Percentiles rank a stretch among this genome's conserved stretches.
These are phyloP conservation scores for Brassica balearica DNA, from an alignment of 441 rosid genomes.

Conservation along the genomic window DNA sequence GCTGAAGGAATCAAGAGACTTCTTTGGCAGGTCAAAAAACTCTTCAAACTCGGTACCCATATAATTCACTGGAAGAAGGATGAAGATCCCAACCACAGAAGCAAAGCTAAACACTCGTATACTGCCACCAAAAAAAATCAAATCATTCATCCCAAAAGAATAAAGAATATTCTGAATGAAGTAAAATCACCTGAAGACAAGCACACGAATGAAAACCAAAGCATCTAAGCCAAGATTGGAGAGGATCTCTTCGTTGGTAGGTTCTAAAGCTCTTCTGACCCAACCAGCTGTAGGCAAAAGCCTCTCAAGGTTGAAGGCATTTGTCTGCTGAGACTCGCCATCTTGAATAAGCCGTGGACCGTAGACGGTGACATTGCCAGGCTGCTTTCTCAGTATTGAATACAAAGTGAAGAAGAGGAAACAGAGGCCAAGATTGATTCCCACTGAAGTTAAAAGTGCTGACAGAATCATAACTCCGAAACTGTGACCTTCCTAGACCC, in stretches of 20 bases:
- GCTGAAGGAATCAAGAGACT: conserved; percentile 80
- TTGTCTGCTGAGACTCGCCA: conserved; percentile 43
- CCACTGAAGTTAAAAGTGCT: conserved; percentile 90
- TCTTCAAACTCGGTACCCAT: conserved; percentile 77
- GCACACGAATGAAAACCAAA: conserved; percentile 70
- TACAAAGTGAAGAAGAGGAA: conserved; percentile 75
- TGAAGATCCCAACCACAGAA: conserved; percentile 63
- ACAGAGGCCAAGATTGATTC: conserved; percentile 90
- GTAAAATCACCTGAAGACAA: conserved; percentile 57
- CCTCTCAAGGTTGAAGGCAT: conserved; percentile 67
- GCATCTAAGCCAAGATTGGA: conserved; percentile 73
- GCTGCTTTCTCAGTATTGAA: conserved; percentile 85
- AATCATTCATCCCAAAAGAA: conserved; percentile 31
- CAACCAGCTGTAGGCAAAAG: conserved; percentile 87
- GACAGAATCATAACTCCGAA: conserved; percentile 42
- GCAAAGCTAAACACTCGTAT: conserved; percentile 73
- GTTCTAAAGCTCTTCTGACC: conserved; percentile 72
- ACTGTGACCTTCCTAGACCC: not conserved
- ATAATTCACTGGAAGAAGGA: conserved; percentile 90
- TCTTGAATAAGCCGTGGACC: conserved; percentile 69
- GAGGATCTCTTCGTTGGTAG: conserved; percentile 71
- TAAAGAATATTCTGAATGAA: not conserved
- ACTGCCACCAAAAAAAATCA: conserved; percentile 51
- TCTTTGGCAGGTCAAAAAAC: conserved; percentile 62
- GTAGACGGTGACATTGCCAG: conserved; percentile 65